Percentiles rank a stretch among this genome's conserved stretches.
These are phyloP conservation scores for Eucalyptus albens DNA, from an alignment of 345 rosid genomes.

Conservation along the genomic window DNA sequence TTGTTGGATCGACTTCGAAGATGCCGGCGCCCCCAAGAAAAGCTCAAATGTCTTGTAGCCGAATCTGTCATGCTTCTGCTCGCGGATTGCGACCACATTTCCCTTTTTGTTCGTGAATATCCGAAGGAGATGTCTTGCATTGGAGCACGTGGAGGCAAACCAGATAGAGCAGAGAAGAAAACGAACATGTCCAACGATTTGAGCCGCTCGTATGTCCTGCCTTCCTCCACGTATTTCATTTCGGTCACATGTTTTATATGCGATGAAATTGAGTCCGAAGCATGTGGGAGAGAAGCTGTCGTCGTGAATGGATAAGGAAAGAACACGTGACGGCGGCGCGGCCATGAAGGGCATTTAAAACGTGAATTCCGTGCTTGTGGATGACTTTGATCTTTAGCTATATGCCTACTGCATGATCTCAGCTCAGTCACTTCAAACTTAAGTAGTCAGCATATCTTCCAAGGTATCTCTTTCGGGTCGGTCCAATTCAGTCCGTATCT, in stretches of 20 bases:
- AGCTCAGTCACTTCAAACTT: not conserved
- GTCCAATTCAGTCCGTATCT: not conserved
- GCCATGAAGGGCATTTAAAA: not conserved
- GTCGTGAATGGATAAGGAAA: not conserved
- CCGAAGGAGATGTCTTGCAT: not conserved
- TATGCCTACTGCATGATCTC: not conserved
- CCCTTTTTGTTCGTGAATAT: not conserved
- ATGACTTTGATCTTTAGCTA: not conserved
- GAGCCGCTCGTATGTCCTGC: not conserved
- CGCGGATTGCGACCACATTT: not conserved
- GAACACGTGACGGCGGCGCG: not conserved
- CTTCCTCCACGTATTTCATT: not conserved
- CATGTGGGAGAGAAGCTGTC: not conserved
- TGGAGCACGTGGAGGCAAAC: not conserved
- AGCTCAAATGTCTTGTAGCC: not conserved
- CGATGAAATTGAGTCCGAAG: not conserved
- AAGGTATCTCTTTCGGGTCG: not conserved
- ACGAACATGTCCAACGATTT: not conserved
- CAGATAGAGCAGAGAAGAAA: not conserved
- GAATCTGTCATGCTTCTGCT: not conserved
- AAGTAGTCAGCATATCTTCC: not conserved
- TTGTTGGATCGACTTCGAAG: not conserved
- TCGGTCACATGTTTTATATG: not conserved
- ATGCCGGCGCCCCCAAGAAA: not conserved
- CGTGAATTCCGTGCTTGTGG: not conserved